Conservation (phyloP, 1,284 basidiomycete species). For the Puccinia triticina region DNA sequence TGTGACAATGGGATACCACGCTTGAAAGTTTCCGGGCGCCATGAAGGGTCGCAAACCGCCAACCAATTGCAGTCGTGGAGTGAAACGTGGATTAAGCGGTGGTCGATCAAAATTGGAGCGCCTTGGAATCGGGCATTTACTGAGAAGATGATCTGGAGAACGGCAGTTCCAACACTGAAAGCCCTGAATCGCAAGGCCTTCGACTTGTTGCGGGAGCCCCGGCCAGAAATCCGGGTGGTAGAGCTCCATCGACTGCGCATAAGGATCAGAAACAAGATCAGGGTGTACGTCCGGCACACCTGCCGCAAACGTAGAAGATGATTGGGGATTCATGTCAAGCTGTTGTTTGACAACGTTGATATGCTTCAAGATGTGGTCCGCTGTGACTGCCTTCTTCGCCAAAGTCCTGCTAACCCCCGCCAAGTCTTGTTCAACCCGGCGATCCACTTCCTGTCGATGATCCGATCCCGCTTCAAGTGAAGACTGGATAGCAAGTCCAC, state of each 20-base stretch:
- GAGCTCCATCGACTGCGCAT: neutral
- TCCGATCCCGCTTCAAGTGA: neutral
- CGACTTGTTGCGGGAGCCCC: neutral
- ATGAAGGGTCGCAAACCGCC: neutral
- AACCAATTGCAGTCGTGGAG: too few species aligned
- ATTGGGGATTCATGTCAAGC: neutral
- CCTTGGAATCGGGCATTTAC: neutral
- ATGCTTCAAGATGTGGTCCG: neutral
- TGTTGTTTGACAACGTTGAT: neutral
- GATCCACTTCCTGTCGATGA: neutral
- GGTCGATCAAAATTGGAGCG: neutral
- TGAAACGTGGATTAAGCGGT: too few species aligned
- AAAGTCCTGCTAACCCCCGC: neutral
- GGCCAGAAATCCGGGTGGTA: too few species aligned
- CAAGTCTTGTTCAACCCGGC: neutral
- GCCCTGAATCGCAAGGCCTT: neutral
- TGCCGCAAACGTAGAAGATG: neutral
- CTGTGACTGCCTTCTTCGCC: neutral
- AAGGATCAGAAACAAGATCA: neutral
- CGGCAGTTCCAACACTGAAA: constrained; percentile 5
- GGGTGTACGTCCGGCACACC: neutral
- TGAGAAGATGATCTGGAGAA: neutral
- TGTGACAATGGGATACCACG: neutral
- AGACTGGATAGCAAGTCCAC: neutral
- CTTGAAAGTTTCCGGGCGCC: neutral